A percentile compares a stretch with the other conserved stretches of the same genome.
Evolutionary conservation across 306 rosid species (phyloP).

Genomic region (Albizia julibrissin): DNA sequence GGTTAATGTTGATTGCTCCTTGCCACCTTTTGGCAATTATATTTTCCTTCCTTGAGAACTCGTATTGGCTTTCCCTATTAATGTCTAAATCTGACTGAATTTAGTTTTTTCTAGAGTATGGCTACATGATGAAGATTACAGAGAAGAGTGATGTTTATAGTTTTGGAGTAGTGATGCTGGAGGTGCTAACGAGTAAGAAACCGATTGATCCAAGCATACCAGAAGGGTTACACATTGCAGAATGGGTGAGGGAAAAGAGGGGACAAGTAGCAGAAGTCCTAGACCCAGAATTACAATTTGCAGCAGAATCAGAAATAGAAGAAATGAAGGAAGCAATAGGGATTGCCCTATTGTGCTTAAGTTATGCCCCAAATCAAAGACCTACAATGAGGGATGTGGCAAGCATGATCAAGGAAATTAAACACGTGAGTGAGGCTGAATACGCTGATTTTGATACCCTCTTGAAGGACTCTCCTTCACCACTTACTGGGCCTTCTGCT

Average conservation of each 20-base stretch:
- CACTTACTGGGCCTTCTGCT: conserved; percentile 27
- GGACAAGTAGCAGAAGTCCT: conserved; percentile 55
- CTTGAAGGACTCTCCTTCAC: conserved; percentile 45
- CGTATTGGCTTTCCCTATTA: too few species aligned
- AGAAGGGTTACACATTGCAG: conserved; percentile 57
- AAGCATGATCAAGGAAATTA: conserved; percentile 63
- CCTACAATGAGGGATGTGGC: conserved; percentile 70
- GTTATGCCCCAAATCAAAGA: conserved; percentile 52
- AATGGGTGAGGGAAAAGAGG: conserved; percentile 57
- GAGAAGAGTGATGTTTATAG: conserved; percentile 69
- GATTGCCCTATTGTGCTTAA: conserved; percentile 59
- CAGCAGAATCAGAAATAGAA: conserved; percentile 52
- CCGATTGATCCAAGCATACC: conserved; percentile 70
- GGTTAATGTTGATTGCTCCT: too few species aligned
- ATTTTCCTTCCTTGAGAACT: too few species aligned
- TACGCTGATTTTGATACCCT: conserved; percentile 57
- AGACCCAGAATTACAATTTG: conserved; percentile 41
- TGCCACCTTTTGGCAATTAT: too few species aligned
- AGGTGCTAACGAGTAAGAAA: conserved; percentile 66
- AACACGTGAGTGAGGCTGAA: conserved; percentile 54
- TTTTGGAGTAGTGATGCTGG: conserved; percentile 59
- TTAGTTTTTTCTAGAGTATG: conserved; percentile 43
- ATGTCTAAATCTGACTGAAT: background rate
- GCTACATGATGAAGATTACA: conserved; percentile 65
- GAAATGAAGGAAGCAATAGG: conserved; percentile 64